A percentile compares a stretch with the other conserved stretches of the same genome.
Conservation (phyloP, 2,329 filamentous ascomycete genomes). For the Uncinocarpus reesii region DNA sequence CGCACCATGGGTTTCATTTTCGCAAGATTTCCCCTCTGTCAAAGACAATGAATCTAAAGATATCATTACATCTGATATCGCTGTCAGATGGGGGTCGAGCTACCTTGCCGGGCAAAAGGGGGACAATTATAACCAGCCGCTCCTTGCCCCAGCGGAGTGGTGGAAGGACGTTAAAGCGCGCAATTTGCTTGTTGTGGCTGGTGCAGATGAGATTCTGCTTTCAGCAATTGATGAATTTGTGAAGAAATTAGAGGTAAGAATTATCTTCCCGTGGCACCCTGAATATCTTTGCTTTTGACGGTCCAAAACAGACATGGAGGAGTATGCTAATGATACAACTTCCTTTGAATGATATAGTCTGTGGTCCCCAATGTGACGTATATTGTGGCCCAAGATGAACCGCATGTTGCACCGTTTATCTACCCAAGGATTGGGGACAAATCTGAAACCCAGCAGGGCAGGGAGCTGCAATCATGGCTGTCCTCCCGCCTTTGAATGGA, state of each 20-base stretch:
- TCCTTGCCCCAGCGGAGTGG: conserved; percentile 43
- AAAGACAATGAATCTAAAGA: conserved; percentile 43
- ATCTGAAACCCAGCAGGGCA: conserved; percentile 33
- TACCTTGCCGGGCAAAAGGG: conserved; percentile 36
- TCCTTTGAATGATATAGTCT: no score
- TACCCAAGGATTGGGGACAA: conserved; percentile 29
- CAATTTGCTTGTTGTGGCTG: conserved; percentile 45
- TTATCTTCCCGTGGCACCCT: no score
- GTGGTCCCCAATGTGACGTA: conserved; percentile 26
- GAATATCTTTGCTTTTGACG: no score
- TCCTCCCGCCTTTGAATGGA: conserved; percentile 13
- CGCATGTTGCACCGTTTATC: conserved; percentile 36
- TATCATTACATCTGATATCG: conserved; percentile 35
- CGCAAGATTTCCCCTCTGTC: conserved; percentile 36
- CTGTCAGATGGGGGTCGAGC: conserved; percentile 39
- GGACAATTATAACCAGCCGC: conserved; percentile 48
- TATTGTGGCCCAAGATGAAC: conserved; percentile 31
- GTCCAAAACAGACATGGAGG: no score
- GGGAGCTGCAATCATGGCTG: conserved; percentile 30
- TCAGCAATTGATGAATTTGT: conserved; percentile 46
- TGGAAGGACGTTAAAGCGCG: conserved; percentile 42
- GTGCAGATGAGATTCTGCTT: conserved; percentile 47
- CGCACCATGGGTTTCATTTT: conserved; percentile 49
- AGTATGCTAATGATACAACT: no score
- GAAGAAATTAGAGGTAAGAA: conserved; percentile 37